Percentiles rank a stretch among this genome's conserved stretches.
phyloP scores from a whole-genome alignment of 139 green algal species.

The Closterium sp. region DNA sequence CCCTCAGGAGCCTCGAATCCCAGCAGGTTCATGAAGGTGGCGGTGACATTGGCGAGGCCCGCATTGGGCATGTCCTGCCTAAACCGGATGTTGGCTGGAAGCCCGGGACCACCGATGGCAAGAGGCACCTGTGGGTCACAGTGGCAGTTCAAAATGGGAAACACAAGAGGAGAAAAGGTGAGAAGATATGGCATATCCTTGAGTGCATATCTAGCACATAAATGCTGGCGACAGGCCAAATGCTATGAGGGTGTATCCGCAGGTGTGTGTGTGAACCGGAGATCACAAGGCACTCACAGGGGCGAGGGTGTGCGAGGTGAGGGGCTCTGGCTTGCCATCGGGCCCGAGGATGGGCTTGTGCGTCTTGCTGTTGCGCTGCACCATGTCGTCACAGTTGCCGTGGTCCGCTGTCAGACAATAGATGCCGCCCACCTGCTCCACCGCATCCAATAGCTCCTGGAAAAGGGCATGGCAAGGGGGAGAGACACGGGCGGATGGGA shows the following conservation, averaged over 20 bases:
- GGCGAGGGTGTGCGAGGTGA: conserved; percentile 92
- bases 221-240: background rate
- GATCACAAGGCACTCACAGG: too few species aligned
- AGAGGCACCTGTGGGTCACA: conserved; percentile 66
- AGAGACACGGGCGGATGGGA: background rate
- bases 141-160: background rate
- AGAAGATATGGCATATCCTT: too few species aligned
- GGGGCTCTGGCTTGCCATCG: conserved; percentile 70
- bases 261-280: too few species aligned
- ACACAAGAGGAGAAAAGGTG: background rate
- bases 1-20: conserved; percentile 74
- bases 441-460: conserved; percentile 31
- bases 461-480: background rate
- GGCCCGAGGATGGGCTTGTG: conserved; percentile 62
- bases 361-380: conserved; percentile 87
- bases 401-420: conserved; percentile 89
- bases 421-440: conserved; percentile 67
- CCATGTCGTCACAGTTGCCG: conserved; percentile 97
- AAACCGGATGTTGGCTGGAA: conserved; percentile 72
- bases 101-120: conserved; percentile 80
- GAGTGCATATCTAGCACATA: too few species aligned
- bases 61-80: conserved; percentile 73
- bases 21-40: conserved; percentile 88
- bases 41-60: conserved; percentile 91
- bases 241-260: too few species aligned